Evolutionary conservation across 108 stramenopile species (phyloP), one percentile per base, ranked within the genome.

Genomic region (Pseudonitzschia multiseries): DNA sequence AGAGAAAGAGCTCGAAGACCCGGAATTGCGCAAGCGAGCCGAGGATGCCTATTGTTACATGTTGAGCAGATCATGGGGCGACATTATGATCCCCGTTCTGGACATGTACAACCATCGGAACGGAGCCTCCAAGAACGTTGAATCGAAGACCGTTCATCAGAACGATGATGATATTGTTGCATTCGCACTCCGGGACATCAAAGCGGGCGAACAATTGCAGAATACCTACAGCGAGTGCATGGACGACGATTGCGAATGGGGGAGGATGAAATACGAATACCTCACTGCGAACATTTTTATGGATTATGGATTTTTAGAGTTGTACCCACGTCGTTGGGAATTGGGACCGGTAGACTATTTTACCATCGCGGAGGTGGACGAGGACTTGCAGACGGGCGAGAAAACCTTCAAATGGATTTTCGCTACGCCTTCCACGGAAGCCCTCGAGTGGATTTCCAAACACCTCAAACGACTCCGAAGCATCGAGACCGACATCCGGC

Each of bases 31-130:
- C 9, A 32, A 40, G 32, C 61, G 32, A 14, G 36, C 36, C 10
- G 32, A 62, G 20, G 36, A 62, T n/a, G 29, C 61, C n/a, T 62
- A 33, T 14, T 62, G n/a, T 40, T 75, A 69, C 41, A 74, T 86
- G 72, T 60, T 87, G 1, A 67, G 83, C 13, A 60, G 79, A 27
- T 63, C 80, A 14, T 89, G 89, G 86, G 77, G 80, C 59, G 69
- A 80, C 18, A 68, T 72, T 44, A 74, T 92, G 82, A 78, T 92
- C 75, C 89, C 89, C n/a, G 59, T 81, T 1, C 72, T 63, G 2
- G 89, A 88, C 60, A 88, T 91, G 86, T 76, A 85, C 66, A 84
- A 79, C 63, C 87, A 91, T 54, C 64, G 85, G 14, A 86, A 86
- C 57, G 75, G 81, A 21, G 57, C 62, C 43, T 74, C 61, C 56